Base-by-base conservation (phyloP, 2,329 filamentous ascomycete species). In the Didymella pinodella region DNA sequence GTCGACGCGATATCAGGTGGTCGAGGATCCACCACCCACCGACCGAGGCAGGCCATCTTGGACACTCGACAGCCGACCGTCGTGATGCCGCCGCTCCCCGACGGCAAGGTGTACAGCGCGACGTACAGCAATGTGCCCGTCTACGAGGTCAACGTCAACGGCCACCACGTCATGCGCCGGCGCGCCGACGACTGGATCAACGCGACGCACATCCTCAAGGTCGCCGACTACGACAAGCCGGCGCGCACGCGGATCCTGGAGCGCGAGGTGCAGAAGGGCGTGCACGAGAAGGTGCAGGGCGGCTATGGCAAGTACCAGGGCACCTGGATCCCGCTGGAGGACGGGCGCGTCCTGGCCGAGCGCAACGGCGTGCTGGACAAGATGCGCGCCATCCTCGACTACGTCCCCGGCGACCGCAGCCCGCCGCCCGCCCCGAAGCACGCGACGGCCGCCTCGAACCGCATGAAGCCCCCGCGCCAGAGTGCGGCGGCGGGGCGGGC, bases 301-400 rank as follows among this genome's bases (percentile, higher is more conserved):
- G 95, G 95, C 16, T 98, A 98, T 77, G 95, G 95, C 71, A 98
- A 98, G 86, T 99, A 98, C 69, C 95, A 99, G 82, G 93, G 95
- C 72, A 99, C 95, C 49, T 99, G 95, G 93, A 95, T 99, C 48
- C 95, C 95, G 7, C 85, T 99, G 7, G 84, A 88, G 14, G 87
- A 91, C 63, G 95, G 93, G 56, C 87, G 93, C 67, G 81, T 86
- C 62, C 87, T 99, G 32, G 95, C 95, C 34, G 88, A 90, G 67
- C 90, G 93, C 67, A 97, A 98, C 77, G 91, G 90, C 64, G 85
- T 97, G 51, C 88, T 93, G 67, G 90, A 96, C 41, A 91, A 92
- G 70, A 83, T 99, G 62, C 85, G 85, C 48, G 89, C 89, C 50
- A 97, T 99, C 65, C 96, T 99, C 78, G 92, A 97, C 76, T 99